Evolutionary conservation across 2,329 filamentous ascomycete genomes (phyloP).

Genomic region (Trichoderma oligosporum): DNA sequence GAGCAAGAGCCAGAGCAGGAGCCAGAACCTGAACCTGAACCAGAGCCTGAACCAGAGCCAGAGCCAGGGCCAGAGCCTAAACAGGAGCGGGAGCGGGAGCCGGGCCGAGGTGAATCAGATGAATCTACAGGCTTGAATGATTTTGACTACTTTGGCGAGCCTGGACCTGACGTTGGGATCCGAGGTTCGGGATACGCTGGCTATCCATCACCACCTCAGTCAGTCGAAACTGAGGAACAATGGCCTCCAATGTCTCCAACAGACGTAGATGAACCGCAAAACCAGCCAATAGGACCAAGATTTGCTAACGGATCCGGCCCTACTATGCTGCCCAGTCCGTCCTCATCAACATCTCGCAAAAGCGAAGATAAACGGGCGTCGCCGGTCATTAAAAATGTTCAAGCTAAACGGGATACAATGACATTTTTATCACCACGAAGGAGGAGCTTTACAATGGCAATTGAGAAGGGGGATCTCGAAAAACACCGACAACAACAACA

Average conservation of each 20-base stretch:
- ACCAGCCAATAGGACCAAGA: slow-evolving; percentile 28
- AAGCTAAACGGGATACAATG: slow-evolving; percentile 50
- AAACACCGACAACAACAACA: slow-evolving; percentile 24
- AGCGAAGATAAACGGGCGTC: slow-evolving; percentile 41
- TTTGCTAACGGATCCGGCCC: slow-evolving; percentile 26
- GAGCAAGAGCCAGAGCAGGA: not conserved
- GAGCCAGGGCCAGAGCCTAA: not conserved
- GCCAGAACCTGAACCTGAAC: not conserved
- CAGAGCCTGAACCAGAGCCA: not conserved
- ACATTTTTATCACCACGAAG: slow-evolving; percentile 44
- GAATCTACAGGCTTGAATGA: slow-evolving; percentile 4
- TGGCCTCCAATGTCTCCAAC: not conserved
- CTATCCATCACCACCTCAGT: slow-evolving; percentile 39
- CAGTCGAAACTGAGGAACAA: slow-evolving; percentile 32
- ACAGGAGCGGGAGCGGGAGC: too few relatives aligned
- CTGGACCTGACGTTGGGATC: slow-evolving; percentile 10
- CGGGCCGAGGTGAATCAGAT: not conserved
- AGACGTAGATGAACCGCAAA: slow-evolving; percentile 1
- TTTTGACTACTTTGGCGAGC: slow-evolving; percentile 8
- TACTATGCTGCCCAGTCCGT: slow-evolving; percentile 41
- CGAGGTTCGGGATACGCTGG: slow-evolving; percentile 29
- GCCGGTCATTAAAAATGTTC: slow-evolving; percentile 47
- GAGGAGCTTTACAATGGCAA: slow-evolving; percentile 46
- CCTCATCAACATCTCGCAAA: slow-evolving; percentile 37
- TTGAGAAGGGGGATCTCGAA: slow-evolving; percentile 25